Base-by-base conservation (phyloP, 305 asterid species). In the Stenogyne calaminthoides region DNA sequence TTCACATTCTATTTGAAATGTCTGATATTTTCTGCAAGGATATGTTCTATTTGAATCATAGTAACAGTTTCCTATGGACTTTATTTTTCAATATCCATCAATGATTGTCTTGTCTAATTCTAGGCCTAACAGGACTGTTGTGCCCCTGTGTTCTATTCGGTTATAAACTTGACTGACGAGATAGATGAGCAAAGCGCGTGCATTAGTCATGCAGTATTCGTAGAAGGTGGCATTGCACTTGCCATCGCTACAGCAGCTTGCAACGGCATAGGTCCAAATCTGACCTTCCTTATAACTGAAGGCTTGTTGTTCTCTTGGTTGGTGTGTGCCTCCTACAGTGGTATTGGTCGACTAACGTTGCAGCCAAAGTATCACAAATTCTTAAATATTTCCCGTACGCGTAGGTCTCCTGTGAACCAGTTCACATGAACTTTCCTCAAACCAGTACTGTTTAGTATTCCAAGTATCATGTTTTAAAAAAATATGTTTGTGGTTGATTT, bases 91-190 rank as follows among this genome's bases (percentile, higher is more conserved):
- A 7, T 18, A 44, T 32, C 18, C 70, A 44, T 32, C 18, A 74
- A 44, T 59, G 59, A 61, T 58, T 1, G 19, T 44, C 47, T 9
- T 5, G 42, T 70, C 14, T 19, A 55, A 66, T 29, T 73, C 14
- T 62, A 89, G 97, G 96, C 70, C 70, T 85, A 71, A 81, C 88
- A 14, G 97, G 97, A 64, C 44, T 88, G 22, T 83, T 87, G 72
- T 89, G 97, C 82, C 97, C 97, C 11, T 91, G 95, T 71, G 77
- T 89, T 9, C 77, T 91, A 72, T 89, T 89, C 12, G 97, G 93
- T 88, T 20, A 87, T 86, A 69, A 82, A 8, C 39, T 70, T 91
- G 86, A 85, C 82, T 0, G 89, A 86, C 0, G 96, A 88, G 18
- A 74, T 88, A 15, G 73, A 91, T 7, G 81, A 80, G 49, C 72